phyloP scores from a whole-genome alignment of 2,329 filamentous ascomycete species.

The Lachnellula hyalina region DNA sequence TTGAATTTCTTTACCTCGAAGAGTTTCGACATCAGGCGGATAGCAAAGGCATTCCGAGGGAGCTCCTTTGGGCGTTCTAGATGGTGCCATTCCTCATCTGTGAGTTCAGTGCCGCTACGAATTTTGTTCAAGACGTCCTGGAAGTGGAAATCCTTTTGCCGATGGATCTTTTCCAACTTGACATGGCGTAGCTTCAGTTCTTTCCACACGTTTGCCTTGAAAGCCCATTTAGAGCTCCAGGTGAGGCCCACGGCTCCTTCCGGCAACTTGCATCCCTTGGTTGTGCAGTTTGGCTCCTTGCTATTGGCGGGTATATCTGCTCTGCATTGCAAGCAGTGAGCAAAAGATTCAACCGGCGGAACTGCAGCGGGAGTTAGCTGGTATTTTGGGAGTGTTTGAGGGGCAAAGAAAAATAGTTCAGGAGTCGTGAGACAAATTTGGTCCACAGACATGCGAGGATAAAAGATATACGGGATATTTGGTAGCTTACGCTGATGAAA shows the following conservation, averaged over 20 bases:
- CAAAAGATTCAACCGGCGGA: slow-evolving; percentile 26
- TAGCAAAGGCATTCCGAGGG: slow-evolving; percentile 13
- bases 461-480: no score
- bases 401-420: no score
- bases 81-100: slow-evolving; percentile 19
- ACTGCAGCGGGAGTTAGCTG: background rate
- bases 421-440: no score
- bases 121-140: slow-evolving; percentile 26
- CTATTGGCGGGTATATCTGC: background rate
- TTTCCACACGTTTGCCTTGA: slow-evolving; percentile 24
- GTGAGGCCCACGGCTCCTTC: background rate
- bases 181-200: slow-evolving; percentile 19
- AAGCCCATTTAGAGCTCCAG: slow-evolving; percentile 25
- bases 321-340: slow-evolving; percentile 20
- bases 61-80: slow-evolving; percentile 15
- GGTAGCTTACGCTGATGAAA: slow-evolving; percentile 18
- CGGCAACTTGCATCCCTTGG: background rate
- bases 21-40: slow-evolving; percentile 21
- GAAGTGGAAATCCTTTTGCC: slow-evolving; percentile 24
- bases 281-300: background rate
- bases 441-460: no score
- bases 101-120: slow-evolving; percentile 16
- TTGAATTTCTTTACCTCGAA: slow-evolving; percentile 18
- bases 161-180: slow-evolving; percentile 26
- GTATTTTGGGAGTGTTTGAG: no score